phyloP scores from a whole-genome alignment of 2,329 filamentous ascomycete genomes.

The Claviceps cyperi region DNA sequence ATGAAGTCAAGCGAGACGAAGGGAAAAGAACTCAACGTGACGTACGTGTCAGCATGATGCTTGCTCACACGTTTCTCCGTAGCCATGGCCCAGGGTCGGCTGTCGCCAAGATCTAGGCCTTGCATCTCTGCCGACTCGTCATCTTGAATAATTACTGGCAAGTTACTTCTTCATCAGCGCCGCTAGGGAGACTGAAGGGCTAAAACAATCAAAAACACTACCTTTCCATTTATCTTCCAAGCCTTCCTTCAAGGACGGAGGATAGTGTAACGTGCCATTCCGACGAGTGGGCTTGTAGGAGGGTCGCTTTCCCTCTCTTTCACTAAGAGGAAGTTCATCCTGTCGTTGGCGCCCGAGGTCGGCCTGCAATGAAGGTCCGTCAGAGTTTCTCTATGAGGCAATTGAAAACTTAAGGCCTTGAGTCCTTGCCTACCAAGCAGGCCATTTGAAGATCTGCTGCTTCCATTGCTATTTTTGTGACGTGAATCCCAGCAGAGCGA shows the following conservation, averaged over 20 bases:
- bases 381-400: not conserved
- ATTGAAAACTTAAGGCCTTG: not conserved
- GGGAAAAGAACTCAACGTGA: not conserved
- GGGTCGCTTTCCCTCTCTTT: conserved; percentile 6
- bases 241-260: conserved; percentile 4
- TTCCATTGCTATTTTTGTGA: not conserved
- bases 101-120: conserved; percentile 9
- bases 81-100: conserved; percentile 11
- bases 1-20: not conserved
- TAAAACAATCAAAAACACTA: not conserved
- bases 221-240: conserved; percentile 10
- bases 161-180: not conserved
- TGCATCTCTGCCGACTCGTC: conserved; percentile 12
- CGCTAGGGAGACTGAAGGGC: not conserved
- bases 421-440: conserved; percentile 4
- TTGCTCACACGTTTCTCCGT: conserved; percentile 4
- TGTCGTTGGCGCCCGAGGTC: conserved; percentile 11
- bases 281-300: conserved; percentile 6
- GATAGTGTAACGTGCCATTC: conserved; percentile 6
- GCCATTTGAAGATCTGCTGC: not conserved
- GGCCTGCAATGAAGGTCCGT: conserved; percentile 6
- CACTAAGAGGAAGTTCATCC: conserved; percentile 11
- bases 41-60: conserved; percentile 7
- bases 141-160: conserved; percentile 9
- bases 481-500: no score